Evolutionary conservation across 768 basidiomycete genomes (phyloP), one percentile per base, ranked within the genome.

Genomic region (Astraeus odoratus): DNA sequence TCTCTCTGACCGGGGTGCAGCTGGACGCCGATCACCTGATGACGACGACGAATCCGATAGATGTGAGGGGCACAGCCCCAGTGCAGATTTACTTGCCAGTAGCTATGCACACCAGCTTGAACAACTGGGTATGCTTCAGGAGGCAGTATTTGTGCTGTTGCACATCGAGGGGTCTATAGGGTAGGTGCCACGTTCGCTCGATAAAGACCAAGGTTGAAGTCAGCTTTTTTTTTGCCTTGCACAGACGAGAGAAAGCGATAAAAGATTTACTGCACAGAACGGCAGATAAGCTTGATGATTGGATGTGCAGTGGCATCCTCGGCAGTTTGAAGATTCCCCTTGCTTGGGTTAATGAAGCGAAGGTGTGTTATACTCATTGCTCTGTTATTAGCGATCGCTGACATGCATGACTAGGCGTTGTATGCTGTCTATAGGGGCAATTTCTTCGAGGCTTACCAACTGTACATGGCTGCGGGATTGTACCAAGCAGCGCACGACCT

Each of bases 31-130:
- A 26, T 61, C 64, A 39, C 61, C 63, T 12, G 63, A 68, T 42
- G 60, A 59, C 19, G 69, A 65, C 3, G 74, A 71, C 6, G 67
- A 64, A n/a, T 72, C 73, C n/a, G 65, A 63, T 30, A 66, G 54
- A 23, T 69, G 73, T 5, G 82, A 87, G 36, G 90, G 93, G 0
- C 85, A 89, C 57, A 90, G 86, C 60, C 80, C 82, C 6, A 83
- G 75, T 40, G 93, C 93, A 3, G 91, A 97, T 66, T 59, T 81
- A 27, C 65, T 98, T 22, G 83, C 92, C 7, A 83, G 79, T 50
- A 79, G 77, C 44, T 99, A 95, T 59, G 94, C 94, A 0, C 72
- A 78, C 39, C 89, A 96, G 61, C 67, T 99, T 50, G 95, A 97
- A 66, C 73, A 74, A 42, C 66, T 77, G 46, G 91, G 83, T 15